These are phyloP conservation scores for Glaciozyma antarctica DNA, from an alignment of 768 basidiomycete genomes.

Conservation along the genomic window DNA sequence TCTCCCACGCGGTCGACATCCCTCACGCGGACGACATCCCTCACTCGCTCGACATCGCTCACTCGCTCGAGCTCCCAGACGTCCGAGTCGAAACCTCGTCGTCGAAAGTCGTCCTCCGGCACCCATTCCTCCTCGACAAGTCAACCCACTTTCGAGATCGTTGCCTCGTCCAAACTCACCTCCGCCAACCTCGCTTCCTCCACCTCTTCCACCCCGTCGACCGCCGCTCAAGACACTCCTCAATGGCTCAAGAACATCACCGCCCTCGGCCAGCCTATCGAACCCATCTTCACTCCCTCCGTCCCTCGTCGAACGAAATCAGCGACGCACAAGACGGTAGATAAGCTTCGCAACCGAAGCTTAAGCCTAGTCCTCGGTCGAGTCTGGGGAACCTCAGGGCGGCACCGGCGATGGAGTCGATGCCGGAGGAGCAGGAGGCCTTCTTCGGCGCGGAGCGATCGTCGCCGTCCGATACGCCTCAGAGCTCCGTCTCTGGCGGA, in stretches of 20 bases:
- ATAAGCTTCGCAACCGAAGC: neutral
- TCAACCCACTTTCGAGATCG: slow-evolving; percentile 3
- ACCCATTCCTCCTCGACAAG: neutral
- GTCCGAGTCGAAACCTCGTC: neutral
- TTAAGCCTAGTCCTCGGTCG: neutral
- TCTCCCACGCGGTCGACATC: neutral
- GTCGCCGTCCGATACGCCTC: neutral
- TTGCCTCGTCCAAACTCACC: neutral
- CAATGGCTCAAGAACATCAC: slow-evolving; percentile 25
- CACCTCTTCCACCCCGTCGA: neutral
- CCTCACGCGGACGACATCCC: too few species aligned
- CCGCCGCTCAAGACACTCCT: slow-evolving; percentile 12
- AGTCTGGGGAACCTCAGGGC: too few species aligned
- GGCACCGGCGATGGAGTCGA: too few species aligned
- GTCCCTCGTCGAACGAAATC: neutral
- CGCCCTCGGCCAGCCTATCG: slow-evolving; percentile 24
- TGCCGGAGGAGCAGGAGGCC: neutral
- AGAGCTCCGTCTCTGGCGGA: neutral
- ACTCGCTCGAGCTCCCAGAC: neutral
- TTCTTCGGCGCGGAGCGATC: neutral
- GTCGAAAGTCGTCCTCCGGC: neutral
- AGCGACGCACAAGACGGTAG: neutral
- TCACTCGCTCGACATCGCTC: neutral
- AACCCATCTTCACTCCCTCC: neutral
- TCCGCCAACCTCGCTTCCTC: neutral